Conservation (phyloP, 2,329 filamentous ascomycete species). For the Ascochyta koolunga region DNA sequence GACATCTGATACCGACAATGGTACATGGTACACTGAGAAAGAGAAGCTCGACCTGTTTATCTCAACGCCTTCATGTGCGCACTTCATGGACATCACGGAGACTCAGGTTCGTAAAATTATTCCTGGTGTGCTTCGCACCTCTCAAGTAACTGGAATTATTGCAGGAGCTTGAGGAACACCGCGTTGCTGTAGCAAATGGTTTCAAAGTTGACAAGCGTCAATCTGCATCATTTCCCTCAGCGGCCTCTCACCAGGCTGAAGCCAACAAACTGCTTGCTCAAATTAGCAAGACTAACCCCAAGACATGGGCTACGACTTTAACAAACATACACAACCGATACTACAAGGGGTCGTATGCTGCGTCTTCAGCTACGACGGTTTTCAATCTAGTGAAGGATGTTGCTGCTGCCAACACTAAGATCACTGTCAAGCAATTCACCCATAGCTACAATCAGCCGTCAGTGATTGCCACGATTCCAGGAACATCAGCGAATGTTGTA, state of each 20-base stretch:
- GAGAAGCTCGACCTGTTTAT: conserved; percentile 19
- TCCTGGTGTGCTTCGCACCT: too few species aligned
- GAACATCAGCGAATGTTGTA: conserved; percentile 77
- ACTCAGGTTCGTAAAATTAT: conserved; percentile 4
- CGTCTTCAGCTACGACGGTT: conserved; percentile 84
- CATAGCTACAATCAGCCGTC: conserved; percentile 90
- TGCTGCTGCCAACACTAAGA: conserved; percentile 72
- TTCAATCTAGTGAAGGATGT: conserved; percentile 72
- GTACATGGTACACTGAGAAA: conserved; percentile 19
- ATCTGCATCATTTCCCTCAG: conserved; percentile 18
- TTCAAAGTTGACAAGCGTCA: conserved; percentile 19
- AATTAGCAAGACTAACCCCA: conserved; percentile 23
- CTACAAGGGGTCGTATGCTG: conserved; percentile 55
- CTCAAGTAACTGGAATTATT: background rate
- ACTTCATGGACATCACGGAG: conserved; percentile 21
- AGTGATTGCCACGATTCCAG: conserved; percentile 86
- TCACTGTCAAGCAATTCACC: conserved; percentile 71
- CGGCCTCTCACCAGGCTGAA: conserved; percentile 12
- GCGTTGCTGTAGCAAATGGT: conserved; percentile 13
- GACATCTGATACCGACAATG: conserved; percentile 15
- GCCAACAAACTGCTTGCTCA: conserved; percentile 16
- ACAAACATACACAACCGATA: conserved; percentile 25
- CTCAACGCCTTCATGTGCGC: conserved; percentile 16
- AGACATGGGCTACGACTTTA: conserved; percentile 21
- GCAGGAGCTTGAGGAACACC: conserved; percentile 17